These are phyloP conservation scores for Ustilago shanxiensis DNA, from an alignment of 1,284 basidiomycete genomes.

Conservation along the genomic window DNA sequence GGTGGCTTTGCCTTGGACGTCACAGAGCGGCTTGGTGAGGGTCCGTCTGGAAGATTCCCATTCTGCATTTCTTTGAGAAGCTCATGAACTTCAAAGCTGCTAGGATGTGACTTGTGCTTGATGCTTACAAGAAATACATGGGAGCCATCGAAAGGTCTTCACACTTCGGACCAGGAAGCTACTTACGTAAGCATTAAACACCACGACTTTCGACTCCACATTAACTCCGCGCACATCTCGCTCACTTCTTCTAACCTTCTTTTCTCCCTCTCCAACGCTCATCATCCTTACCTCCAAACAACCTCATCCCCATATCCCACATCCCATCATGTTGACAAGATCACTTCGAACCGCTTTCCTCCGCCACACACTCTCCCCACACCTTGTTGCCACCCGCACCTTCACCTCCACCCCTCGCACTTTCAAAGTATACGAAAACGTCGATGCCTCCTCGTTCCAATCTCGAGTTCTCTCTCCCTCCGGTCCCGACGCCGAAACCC, in stretches of 20 bases:
- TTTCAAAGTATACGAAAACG: conserved; percentile 33
- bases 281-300: background rate
- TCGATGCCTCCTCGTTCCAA: conserved; percentile 17
- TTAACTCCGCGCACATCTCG: background rate
- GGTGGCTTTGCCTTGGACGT: background rate
- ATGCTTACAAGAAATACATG: too few relatives aligned
- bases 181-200: conserved; percentile 9
- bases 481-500: conserved; percentile 23
- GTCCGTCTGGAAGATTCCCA: too few relatives aligned
- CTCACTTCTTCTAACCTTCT: background rate
- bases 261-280: background rate
- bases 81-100: background rate
- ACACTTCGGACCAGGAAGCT: too few relatives aligned
- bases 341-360: background rate
- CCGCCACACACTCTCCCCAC: background rate
- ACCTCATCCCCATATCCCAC: background rate
- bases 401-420: conserved; percentile 7
- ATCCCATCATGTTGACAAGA: conserved; percentile 11
- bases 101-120: background rate
- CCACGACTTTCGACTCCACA: background rate
- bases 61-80: background rate
- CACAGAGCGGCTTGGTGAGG: background rate
- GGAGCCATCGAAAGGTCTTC: too few relatives aligned
- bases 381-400: background rate
- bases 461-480: conserved; percentile 28